Base-by-base conservation (phyloP, 805 yeast genomes). In the Yueomyces sinensis region DNA sequence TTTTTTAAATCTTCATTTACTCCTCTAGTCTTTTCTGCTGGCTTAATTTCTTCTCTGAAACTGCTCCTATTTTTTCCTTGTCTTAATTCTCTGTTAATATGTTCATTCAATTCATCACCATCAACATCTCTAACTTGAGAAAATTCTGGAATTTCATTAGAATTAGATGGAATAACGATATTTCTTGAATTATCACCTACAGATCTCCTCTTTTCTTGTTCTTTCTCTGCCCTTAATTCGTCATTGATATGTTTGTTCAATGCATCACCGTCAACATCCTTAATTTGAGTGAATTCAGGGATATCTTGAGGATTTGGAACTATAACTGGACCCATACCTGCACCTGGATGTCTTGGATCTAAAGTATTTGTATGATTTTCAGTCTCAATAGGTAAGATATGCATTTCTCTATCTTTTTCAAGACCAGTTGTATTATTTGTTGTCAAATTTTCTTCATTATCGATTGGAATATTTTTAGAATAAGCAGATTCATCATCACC, bases 81-180 rank as follows among this genome's bases (percentile, higher is more conserved):
- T 27, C 27, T 41, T 44, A 20, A 25, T 25, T 25, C n/a, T 9
- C 32, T 39, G 37, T 52, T 56, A 32, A 61, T 40, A 32, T 57
- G 59, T 33, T 56, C 71, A 45, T 79, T 79, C 44, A 81, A 64
- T 34, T 70, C 64, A 54, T 70, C 62, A 20, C 78, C 72, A 46
- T 74, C 72, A 22, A 72, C 79, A 35, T 68, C 65, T 34, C 65
- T 47, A 17, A 75, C 65, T 44, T 74, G 69, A 32, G 59, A 56
- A 49, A 84, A 79, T 32, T 75, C 94, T 39, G 70, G 63, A 46
- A 82, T 71, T n/a, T 72, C 66, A 30, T 66, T 68, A 15, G 82
- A 68, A 49, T 80, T 69, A 29, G 61, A 69, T 40, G 76, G 45
- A 18, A 55, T 41, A 6, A 46, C 56, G 9, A 81, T 66, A 32